Percentiles rank a stretch among this genome's conserved stretches.
These are phyloP conservation scores for Fagus crenata DNA, from an alignment of 306 rosid genomes.

Conservation along the genomic window DNA sequence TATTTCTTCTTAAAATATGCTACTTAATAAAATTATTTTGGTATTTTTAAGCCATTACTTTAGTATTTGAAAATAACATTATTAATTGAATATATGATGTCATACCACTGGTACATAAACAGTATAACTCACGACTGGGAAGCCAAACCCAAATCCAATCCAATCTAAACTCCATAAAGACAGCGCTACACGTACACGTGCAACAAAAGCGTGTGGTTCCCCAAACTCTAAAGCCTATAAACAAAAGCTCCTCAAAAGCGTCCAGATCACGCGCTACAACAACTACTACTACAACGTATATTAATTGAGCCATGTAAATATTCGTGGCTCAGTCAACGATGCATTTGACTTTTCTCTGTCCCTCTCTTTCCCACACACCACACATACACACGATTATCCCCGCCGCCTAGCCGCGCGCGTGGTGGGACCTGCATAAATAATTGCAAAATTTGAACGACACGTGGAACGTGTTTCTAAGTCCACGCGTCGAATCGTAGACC, in stretches of 20 bases:
- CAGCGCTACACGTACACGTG: slow-evolving; percentile 24
- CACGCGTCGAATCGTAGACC: slow-evolving; percentile 11
- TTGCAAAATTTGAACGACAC: slow-evolving; percentile 21
- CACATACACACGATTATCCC: slow-evolving; percentile 9
- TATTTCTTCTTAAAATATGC: too few relatives aligned
- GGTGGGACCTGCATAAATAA: slow-evolving; percentile 42
- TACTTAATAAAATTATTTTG: too few relatives aligned
- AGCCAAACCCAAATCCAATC: not conserved
- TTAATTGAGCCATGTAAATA: not conserved
- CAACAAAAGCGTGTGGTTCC: not conserved
- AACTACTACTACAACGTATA: not conserved
- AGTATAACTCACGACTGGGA: too few relatives aligned
- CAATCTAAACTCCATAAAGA: not conserved
- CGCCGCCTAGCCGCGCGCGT: slow-evolving; percentile 44
- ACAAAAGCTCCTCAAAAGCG: slow-evolving; percentile 8
- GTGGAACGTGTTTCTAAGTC: not conserved
- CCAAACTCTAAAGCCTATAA: not conserved
- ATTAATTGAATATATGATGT: not conserved
- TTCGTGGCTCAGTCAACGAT: slow-evolving; percentile 51
- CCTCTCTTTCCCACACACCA: too few relatives aligned
- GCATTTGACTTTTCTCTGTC: slow-evolving; percentile 46
- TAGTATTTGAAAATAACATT: too few relatives aligned
- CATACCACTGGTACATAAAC: not conserved
- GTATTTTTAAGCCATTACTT: too few relatives aligned
- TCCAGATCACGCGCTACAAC: slow-evolving; percentile 24